Evolutionary conservation across 495 filamentous ascomycete species (phyloP), one percentile per base, ranked within the genome.

Genomic region (Hypoxylon lenormandii): DNA sequence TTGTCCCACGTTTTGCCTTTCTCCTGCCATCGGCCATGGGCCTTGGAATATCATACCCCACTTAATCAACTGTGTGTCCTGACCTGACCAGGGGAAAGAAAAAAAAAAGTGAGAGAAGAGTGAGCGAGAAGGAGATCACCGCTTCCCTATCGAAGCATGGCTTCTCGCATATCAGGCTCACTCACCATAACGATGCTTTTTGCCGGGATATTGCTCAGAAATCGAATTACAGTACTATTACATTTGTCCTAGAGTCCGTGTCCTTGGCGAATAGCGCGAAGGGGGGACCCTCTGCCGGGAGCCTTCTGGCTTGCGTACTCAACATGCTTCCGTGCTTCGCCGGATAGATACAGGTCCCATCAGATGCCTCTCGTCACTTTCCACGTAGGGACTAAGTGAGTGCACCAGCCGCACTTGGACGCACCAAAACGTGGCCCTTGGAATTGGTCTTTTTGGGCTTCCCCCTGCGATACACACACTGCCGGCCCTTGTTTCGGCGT

Each of bases 251-350:
- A 54, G 47, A 66, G 54, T 54, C 62, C 57, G 62, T 63, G 52
- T 60, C 58, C 47, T 51, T 66, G 53, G 43, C 68, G 62, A 71
- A 71, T 71, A 63, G 66, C 64, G 68, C 40, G 38, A 58, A 7
- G 21, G 50, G 28, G 42, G 30, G 18, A 42, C 49, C 55, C 60
- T 70, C 66, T 70, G 67, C 67, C 57, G 67, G 61, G 50, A 65
- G 67, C 57, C 68, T 71, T 58, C 68, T 58, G 68, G 30, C 30
- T 61, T 59, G 52, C 63, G 47, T 19, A 28, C 55, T 60, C 49
- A 50, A 58, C 61, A 63, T 66, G 62, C 52, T 71, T 71, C 51
- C 68, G 68, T 71, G 62, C 62, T 58, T 71, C 68, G 58, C 57
- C 65, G 68, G 68, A 61, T 66, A 66, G 57, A 50, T 58, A 71